Percentiles rank a stretch among this genome's conserved stretches.
Evolutionary conservation across 805 yeast species (phyloP).

Genomic region (Komagataella phaffii): DNA sequence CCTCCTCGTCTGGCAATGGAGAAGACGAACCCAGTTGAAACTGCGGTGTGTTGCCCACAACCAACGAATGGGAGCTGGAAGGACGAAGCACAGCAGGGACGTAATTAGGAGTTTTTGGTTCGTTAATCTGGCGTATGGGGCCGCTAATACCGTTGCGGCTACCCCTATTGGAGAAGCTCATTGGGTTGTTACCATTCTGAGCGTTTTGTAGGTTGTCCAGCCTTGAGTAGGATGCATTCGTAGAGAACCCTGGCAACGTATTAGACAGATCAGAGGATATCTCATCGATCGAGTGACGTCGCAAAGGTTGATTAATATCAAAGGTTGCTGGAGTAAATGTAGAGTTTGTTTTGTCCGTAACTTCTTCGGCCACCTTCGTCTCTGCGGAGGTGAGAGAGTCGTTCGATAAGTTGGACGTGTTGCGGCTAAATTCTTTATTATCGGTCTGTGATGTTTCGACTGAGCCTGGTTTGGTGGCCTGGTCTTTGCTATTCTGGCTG

Average conservation of each 20-base stretch:
- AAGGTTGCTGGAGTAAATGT: slow-evolving; percentile 26
- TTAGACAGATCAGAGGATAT: neutral
- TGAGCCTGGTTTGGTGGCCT: slow-evolving; percentile 1
- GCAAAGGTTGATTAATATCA: slow-evolving; percentile 26
- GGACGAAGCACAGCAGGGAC: slow-evolving; percentile 43
- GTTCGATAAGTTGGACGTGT: slow-evolving; percentile 5
- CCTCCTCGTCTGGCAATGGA: neutral
- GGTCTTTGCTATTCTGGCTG: neutral
- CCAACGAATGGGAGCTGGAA: neutral
- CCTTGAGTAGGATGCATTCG: neutral
- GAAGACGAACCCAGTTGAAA: neutral
- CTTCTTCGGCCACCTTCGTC: neutral
- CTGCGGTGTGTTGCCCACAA: neutral
- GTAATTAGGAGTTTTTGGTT: slow-evolving; percentile 30
- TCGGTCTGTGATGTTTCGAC: neutral
- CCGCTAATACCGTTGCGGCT: slow-evolving; percentile 6
- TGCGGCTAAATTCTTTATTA: slow-evolving; percentile 4
- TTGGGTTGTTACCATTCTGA: neutral
- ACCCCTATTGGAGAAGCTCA: neutral
- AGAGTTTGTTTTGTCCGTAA: neutral
- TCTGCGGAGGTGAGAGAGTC: slow-evolving; percentile 1
- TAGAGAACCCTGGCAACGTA: neutral
- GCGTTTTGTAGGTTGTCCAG: neutral
- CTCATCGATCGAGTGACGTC: slow-evolving; percentile 18
- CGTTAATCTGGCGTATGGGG: slow-evolving; percentile 27